Conservation (phyloP, 106 monocot species). For the Dendrobium huoshanense region DNA sequence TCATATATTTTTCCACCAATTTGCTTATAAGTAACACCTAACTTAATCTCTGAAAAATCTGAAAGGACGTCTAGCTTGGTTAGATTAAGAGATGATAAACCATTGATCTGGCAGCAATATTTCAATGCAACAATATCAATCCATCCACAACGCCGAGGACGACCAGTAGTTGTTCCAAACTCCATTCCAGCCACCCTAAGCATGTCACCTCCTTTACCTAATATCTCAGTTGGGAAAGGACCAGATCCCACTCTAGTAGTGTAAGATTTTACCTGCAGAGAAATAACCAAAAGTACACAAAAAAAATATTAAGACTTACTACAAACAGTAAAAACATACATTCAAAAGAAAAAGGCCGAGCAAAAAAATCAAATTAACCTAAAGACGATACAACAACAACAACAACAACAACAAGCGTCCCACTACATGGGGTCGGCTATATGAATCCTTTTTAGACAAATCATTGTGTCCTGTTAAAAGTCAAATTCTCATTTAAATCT, state of each 20-base stretch:
- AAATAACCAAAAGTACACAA: neutral
- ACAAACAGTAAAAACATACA: neutral
- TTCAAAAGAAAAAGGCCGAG: neutral
- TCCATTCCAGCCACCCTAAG: conserved; percentile 87
- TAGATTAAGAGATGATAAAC: conserved; percentile 86
- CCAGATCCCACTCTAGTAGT: conserved; percentile 91
- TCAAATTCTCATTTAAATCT: no score
- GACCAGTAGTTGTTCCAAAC: conserved; percentile 91
- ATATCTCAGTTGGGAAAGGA: conserved; percentile 87
- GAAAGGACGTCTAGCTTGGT: conserved; percentile 95
- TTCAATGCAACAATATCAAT: conserved; percentile 85
- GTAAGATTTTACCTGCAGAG: conserved; percentile 83
- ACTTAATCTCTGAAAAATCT: conserved; percentile 65
- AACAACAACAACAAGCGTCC: no score
- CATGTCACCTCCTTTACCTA: conserved; percentile 66
- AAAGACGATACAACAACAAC: no score
- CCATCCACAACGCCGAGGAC: conserved; percentile 96
- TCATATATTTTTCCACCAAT: conserved; percentile 44
- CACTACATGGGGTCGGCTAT: no score
- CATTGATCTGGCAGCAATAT: conserved; percentile 82
- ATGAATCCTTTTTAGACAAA: no score
- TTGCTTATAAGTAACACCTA: conserved; percentile 63
- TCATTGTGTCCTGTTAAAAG: no score
- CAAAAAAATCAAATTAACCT: no score
- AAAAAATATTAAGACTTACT: neutral